These are phyloP conservation scores for Lachancea mirantina DNA, from an alignment of 805 yeast genomes.

Conservation along the genomic window DNA sequence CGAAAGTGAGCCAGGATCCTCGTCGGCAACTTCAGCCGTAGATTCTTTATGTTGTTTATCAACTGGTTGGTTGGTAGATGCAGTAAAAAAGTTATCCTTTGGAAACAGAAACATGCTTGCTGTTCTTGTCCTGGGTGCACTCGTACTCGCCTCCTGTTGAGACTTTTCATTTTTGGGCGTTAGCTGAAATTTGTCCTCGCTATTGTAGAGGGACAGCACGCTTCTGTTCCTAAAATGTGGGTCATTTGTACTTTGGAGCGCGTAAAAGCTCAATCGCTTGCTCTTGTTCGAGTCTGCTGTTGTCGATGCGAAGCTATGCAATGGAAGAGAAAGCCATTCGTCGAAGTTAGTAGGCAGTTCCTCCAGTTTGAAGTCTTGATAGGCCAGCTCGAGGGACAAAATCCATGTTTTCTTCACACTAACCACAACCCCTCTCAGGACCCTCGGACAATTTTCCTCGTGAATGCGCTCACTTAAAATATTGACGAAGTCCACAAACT, in stretches of 20 bases:
- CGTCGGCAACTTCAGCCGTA: not conserved
- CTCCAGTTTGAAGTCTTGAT: constrained; percentile 23
- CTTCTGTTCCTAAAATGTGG: constrained; percentile 29
- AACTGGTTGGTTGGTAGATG: not conserved
- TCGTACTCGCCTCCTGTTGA: not conserved
- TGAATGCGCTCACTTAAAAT: constrained; percentile 1
- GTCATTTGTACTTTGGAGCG: constrained; percentile 24
- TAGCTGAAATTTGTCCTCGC: constrained; percentile 16
- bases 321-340: constrained; percentile 20
- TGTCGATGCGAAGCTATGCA: constrained; percentile 20
- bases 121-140: constrained; percentile 15
- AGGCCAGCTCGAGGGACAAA: constrained; percentile 16
- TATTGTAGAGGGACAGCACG: constrained; percentile 25
- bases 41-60: not conserved
- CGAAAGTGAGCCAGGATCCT: constrained; percentile 10
- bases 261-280: constrained; percentile 26
- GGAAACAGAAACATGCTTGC: constrained; percentile 29
- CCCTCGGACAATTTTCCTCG: constrained; percentile 12
- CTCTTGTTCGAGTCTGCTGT: constrained; percentile 13
- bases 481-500: constrained; percentile 38
- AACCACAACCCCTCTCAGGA: constrained; percentile 34
- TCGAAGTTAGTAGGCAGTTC: constrained; percentile 13
- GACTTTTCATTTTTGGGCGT: constrained; percentile 12
- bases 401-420: constrained; percentile 49
- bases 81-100: constrained; percentile 18